Evolutionary conservation across 2,329 filamentous ascomycete genomes (phyloP).

Genomic region (Phyllosticta capitalensis): DNA sequence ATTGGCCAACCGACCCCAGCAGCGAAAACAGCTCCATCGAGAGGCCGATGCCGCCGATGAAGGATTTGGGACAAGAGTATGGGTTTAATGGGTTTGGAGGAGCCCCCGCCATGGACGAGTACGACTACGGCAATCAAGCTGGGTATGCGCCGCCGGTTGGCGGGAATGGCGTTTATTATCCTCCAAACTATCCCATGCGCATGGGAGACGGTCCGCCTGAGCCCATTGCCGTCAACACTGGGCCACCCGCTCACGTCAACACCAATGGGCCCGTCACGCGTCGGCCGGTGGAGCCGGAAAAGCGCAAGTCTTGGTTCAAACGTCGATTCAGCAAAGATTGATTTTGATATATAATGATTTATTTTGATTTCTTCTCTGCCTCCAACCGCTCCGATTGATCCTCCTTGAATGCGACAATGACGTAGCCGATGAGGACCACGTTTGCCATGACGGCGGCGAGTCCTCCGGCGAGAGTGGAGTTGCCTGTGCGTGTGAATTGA

Average conservation of each 20-base stretch:
- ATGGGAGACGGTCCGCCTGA: slow-evolving; percentile 11
- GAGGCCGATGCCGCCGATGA: slow-evolving; percentile 34
- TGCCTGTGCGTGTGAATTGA: too few species aligned
- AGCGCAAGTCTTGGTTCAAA: slow-evolving; percentile 86
- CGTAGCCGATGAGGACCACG: slow-evolving; percentile 79
- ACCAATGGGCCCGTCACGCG: neutral
- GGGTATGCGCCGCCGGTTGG: slow-evolving; percentile 5
- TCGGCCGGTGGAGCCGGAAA: slow-evolving; percentile 40
- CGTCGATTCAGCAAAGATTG: slow-evolving; percentile 63
- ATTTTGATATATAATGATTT: too few species aligned
- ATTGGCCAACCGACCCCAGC: slow-evolving; percentile 75
- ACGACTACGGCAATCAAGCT: slow-evolving; percentile 14
- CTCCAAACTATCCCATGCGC: slow-evolving; percentile 7
- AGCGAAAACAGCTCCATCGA: slow-evolving; percentile 91
- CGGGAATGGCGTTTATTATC: neutral
- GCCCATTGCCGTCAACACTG: slow-evolving; percentile 1
- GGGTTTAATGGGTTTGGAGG: slow-evolving; percentile 48
- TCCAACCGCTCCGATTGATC: slow-evolving; percentile 50
- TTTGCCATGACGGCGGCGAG: slow-evolving; percentile 85
- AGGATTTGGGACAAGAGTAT: slow-evolving; percentile 39
- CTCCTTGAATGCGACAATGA: slow-evolving; percentile 84
- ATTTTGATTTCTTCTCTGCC: slow-evolving; percentile 32
- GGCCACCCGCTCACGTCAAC: too few species aligned
- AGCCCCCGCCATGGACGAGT: slow-evolving; percentile 34
- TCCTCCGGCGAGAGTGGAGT: slow-evolving; percentile 77